Evolutionary conservation across 345 rosid genomes (phyloP), one percentile per base, ranked within the genome.

Genomic region (Camelina sativa): DNA sequence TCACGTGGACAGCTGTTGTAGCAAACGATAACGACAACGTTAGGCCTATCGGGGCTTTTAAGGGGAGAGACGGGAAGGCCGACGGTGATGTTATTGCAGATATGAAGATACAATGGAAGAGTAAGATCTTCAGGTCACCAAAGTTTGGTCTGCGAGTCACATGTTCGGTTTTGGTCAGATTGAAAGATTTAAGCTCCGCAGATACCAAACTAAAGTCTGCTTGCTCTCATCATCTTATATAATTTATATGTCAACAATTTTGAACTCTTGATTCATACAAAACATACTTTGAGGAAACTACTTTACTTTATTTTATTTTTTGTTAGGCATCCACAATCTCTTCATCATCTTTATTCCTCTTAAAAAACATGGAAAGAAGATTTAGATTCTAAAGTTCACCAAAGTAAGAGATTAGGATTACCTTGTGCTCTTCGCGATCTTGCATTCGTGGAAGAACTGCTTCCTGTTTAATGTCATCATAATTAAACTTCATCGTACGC

Each of bases 351-450:
- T 38, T 38, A 1, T 34, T 8, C 8, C 37, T 34, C 37, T 25
- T 4, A 25, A 25, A 25, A 25, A 25, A 25, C 30, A 25, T 25
- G 30, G 30, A 25, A 4, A 25, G 30, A 25, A 25, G 30, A 25
- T 3, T 25, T 25, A 25, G 30, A 25, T 25, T 25, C 30, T 25
- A 25, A 25, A 25, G 30, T 25, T 25, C 37, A 34, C 44, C 44
- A 25, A 8, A 43, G 16, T 53, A 32, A 41, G 46, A 41, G 46
- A 41, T 38, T 38, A 11, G 30, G 47, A 46, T 16, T 48, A 48
- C 98, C 95, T 82, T 84, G 62, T 82, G 85, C 51, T 89, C 92
- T 72, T 79, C 77, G 5, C 86, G 91, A 76, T 88, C 91, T 58
- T 79, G 82, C 17, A 72, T 64, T 7, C 79, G 81, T 8, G 91